Evolutionary conservation across 305 asterid species (phyloP).

Genomic region (Fraxinus nigra): DNA sequence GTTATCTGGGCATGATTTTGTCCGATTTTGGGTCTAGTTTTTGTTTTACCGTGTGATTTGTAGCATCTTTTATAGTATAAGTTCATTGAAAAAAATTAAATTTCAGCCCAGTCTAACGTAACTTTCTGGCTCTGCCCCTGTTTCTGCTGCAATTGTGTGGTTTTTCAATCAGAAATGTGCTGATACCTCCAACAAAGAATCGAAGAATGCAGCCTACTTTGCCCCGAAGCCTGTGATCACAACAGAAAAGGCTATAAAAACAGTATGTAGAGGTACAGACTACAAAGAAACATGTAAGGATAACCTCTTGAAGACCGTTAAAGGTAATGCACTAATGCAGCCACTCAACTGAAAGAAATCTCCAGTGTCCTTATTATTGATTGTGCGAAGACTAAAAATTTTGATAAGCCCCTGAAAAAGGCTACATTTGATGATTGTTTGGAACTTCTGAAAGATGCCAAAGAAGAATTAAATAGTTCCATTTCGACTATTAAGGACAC

Average conservation of each 20-base stretch:
- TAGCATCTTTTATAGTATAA: too few species aligned
- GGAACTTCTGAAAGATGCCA: constrained; percentile 43
- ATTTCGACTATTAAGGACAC: constrained; percentile 19
- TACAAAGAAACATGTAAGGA: constrained; percentile 42
- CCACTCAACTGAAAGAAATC: constrained; percentile 31
- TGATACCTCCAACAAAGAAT: background rate
- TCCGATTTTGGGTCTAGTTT: too few species aligned
- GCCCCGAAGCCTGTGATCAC: background rate
- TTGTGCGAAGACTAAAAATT: constrained; percentile 21
- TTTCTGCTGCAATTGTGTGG: constrained; percentile 44
- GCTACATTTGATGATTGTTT: constrained; percentile 46
- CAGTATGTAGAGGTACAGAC: constrained; percentile 41
- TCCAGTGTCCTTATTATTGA: constrained; percentile 23
- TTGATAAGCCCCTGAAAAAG: constrained; percentile 34
- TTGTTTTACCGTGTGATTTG: too few species aligned
- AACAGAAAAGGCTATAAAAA: constrained; percentile 31
- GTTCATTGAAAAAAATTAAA: too few species aligned
- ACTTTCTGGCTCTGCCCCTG: background rate
- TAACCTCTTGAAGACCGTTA: constrained; percentile 34
- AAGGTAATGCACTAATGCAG: constrained; percentile 12
- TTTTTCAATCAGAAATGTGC: constrained; percentile 14
- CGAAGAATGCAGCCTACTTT: background rate
- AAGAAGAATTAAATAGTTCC: constrained; percentile 47
- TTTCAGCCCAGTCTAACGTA: too few species aligned
- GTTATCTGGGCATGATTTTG: too few species aligned